Evolutionary conservation across 306 rosid genomes (phyloP).

Genomic region (cucumber (Cucumis sativus)): DNA sequence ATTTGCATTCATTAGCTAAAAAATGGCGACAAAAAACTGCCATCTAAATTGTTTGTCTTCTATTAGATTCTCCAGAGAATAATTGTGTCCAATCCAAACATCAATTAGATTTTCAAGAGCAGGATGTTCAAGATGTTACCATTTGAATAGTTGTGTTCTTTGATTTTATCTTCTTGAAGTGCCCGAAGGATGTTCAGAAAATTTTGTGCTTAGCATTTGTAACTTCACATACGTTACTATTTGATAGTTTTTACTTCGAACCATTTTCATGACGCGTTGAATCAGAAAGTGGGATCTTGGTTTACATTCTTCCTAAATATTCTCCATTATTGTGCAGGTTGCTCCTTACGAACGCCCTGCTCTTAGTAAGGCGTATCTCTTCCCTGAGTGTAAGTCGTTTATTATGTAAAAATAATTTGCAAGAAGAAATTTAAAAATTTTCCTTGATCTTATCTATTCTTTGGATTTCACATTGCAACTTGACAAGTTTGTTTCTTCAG

Average conservation of each 20-base stretch:
- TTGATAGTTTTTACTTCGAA: no score
- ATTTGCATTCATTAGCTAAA: neutral
- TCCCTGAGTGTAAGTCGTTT: slow-evolving; percentile 73
- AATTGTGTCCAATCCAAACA: no score
- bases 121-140: neutral
- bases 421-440: neutral
- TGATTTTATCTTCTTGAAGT: no score
- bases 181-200: no score
- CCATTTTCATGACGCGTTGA: neutral
- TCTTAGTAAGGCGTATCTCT: slow-evolving; percentile 89
- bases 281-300: slow-evolving; percentile 4
- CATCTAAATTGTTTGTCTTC: neutral
- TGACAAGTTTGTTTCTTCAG: slow-evolving; percentile 33
- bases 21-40: neutral
- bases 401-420: neutral
- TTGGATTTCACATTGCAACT: neutral
- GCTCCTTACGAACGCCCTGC: slow-evolving; percentile 99
- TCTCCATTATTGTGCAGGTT: slow-evolving; percentile 31
- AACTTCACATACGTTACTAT: no score
- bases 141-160: no score
- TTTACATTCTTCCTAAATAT: neutral
- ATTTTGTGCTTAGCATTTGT: no score
- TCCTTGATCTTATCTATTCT: neutral
- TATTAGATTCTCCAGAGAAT: neutral
- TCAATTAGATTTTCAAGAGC: no score